Conservation (phyloP, 345 rosid genomes). For the Cardiospermum halicacabum region DNA sequence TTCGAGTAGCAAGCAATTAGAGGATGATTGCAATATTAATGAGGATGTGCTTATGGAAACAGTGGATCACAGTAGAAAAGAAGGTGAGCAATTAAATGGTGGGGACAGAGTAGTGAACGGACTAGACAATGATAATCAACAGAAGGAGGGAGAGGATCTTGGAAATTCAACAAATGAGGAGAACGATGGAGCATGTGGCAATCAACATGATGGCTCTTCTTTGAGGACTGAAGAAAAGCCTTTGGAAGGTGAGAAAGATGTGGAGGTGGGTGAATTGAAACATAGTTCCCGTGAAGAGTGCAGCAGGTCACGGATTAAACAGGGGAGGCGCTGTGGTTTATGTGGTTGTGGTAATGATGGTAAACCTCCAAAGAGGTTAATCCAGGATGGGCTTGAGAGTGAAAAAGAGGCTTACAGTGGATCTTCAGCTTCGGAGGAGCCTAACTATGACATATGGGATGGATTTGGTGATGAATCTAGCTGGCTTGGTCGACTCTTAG, state of each 20-base stretch:
- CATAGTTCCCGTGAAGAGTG: slow-evolving; percentile 26
- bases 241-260: slow-evolving; percentile 28
- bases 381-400: slow-evolving; percentile 65
- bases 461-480: slow-evolving; percentile 94
- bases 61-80: slow-evolving; percentile 19
- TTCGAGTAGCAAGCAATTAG: slow-evolving; percentile 21
- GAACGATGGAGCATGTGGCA: slow-evolving; percentile 27
- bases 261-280: slow-evolving; percentile 25
- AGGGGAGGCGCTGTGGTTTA: slow-evolving; percentile 85
- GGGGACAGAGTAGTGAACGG: slow-evolving; percentile 17
- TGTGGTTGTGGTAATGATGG: slow-evolving; percentile 98
- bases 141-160: slow-evolving; percentile 22
- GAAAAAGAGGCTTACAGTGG: slow-evolving; percentile 72
- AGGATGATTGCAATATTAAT: slow-evolving; percentile 22
- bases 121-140: too few species aligned
- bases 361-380: slow-evolving; percentile 74
- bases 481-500: slow-evolving; percentile 94
- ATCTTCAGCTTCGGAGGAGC: slow-evolving; percentile 82
- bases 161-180: slow-evolving; percentile 21
- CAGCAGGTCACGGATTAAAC: slow-evolving; percentile 52
- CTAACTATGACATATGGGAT: slow-evolving; percentile 83
- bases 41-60: slow-evolving; percentile 22
- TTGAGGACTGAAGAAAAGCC: slow-evolving; percentile 34
- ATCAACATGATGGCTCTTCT: slow-evolving; percentile 28
- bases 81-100: slow-evolving; percentile 17